Evolutionary conservation across 2,329 filamentous ascomycete genomes (phyloP).

Genomic region (Pseudocercospora fuligena): DNA sequence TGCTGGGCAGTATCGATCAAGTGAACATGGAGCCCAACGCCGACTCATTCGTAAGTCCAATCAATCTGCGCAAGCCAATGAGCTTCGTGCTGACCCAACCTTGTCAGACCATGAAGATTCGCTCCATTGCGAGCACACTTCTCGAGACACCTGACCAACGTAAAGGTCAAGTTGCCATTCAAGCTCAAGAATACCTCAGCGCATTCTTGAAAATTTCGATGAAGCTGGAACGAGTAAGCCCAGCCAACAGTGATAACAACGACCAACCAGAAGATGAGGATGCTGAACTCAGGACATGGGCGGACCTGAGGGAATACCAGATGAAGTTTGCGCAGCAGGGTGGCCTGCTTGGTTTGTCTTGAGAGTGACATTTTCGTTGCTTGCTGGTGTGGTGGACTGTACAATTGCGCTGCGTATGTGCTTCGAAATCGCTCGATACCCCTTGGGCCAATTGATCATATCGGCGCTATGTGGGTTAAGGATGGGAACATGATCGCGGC

Average conservation of each 20-base stretch:
- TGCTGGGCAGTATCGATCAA: constrained; percentile 78
- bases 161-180: constrained; percentile 57
- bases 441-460: constrained; percentile 22
- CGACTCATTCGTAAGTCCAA: constrained; percentile 63
- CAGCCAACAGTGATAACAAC: constrained; percentile 50
- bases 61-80: neutral
- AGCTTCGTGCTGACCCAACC: constrained; percentile 10
- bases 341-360: constrained; percentile 52
- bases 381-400: constrained; percentile 7
- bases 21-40: constrained; percentile 80
- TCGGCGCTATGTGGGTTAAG: constrained; percentile 20
- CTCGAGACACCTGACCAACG: constrained; percentile 64
- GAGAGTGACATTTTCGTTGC: constrained; percentile 12
- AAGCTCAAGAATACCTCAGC: constrained; percentile 72
- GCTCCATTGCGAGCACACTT: constrained; percentile 80
- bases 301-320: constrained; percentile 78
- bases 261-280: constrained; percentile 65
- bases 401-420: constrained; percentile 8
- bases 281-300: constrained; percentile 76
- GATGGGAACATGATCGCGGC: constrained; percentile 17
- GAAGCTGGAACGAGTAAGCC: constrained; percentile 70
- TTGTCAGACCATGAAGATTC: constrained; percentile 75
- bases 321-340: constrained; percentile 70
- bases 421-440: constrained; percentile 28
- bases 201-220: constrained; percentile 76